Base-by-base conservation (phyloP, 192 early-diverging fungal genomes). In the Coemansia sp. region DNA sequence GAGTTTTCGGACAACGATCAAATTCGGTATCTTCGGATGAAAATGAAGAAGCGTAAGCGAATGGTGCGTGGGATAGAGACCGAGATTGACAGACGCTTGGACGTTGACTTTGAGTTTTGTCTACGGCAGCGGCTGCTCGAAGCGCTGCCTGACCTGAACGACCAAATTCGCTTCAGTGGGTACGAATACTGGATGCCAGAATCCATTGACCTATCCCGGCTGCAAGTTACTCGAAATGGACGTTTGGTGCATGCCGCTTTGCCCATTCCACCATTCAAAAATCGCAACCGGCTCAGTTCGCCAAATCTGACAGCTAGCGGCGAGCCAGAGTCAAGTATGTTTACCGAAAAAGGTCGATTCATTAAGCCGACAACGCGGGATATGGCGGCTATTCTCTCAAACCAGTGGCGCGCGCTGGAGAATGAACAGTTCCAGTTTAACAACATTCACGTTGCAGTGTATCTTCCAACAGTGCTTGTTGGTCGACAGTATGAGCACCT, bases 401-500 rank as follows among this genome's bases (percentile, higher is more conserved):
- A 50, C 2, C 63, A 66, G 22, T 82, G 79, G 79, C 69, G 55
- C 14, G 11, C 46, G 8, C 65, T 82, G n/a, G 79, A 82, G 21
- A 34, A 51, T 8, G 28, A 31, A 1, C 60, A 62, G 17, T 82
- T 82, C 52, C 64, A 66, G 40, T 76, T 82, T 22, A 73, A 69
- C 67, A 82, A 82, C 68, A 52, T 72, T 0, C 79, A 82, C 37
- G 64, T 72, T 14, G 56, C 56, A 12, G 69, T 67, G n/a, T 82
- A 76, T 53, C 54, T 82, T 12, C 57, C 74, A 19, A 76, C 69
- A 47, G 66, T 75, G 65, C 53, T 82, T 6, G 28, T 76, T 49
- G 67, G 74, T 7, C 69, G 74, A 20, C 74, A 73, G 38, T 76
- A 82, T 44, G 58, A 54, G 3, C 66, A 76, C 10, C 57, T 76